Conservation (phyloP, 345 rosid genomes). For the Nephelium lappaceum region DNA sequence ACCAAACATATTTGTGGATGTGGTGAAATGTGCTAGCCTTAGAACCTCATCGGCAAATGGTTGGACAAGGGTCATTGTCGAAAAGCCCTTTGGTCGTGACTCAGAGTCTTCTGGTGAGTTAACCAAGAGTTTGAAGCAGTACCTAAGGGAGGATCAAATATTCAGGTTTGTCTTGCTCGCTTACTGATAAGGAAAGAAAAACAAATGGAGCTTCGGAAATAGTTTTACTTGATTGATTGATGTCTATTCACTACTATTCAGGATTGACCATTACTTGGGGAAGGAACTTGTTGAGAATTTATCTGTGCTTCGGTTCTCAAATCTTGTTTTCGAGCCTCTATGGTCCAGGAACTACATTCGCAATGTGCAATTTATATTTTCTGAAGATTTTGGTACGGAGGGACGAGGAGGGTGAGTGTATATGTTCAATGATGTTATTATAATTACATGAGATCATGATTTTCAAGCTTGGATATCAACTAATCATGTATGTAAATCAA, state of each 20-base stretch:
- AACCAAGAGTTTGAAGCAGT: conserved; percentile 77
- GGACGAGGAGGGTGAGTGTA: conserved; percentile 88
- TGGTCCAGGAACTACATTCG: conserved; percentile 89
- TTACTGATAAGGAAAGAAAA: neutral
- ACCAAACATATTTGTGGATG: conserved; percentile 87
- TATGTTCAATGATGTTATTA: neutral
- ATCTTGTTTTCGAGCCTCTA: conserved; percentile 88
- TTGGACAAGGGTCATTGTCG: conserved; percentile 92
- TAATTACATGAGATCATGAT: neutral
- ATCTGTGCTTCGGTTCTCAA: conserved; percentile 92
- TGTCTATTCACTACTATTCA: conserved; percentile 19
- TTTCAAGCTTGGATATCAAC: conserved; percentile 1
- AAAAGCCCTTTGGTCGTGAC: conserved; percentile 95
- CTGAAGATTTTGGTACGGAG: conserved; percentile 95
- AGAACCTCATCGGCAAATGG: conserved; percentile 73
- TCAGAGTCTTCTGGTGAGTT: conserved; percentile 74
- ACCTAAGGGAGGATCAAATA: conserved; percentile 80
- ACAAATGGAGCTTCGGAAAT: neutral
- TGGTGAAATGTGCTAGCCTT: conserved; percentile 71
- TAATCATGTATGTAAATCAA: neutral
- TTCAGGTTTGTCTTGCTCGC: conserved; percentile 57
- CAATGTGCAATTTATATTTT: conserved; percentile 85
- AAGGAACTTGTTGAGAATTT: conserved; percentile 96
- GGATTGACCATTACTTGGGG: conserved; percentile 93
- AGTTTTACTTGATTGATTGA: conserved; percentile 11